phyloP scores from a whole-genome alignment of 805 yeast genomes.

The Allodekkera sacchari region DNA sequence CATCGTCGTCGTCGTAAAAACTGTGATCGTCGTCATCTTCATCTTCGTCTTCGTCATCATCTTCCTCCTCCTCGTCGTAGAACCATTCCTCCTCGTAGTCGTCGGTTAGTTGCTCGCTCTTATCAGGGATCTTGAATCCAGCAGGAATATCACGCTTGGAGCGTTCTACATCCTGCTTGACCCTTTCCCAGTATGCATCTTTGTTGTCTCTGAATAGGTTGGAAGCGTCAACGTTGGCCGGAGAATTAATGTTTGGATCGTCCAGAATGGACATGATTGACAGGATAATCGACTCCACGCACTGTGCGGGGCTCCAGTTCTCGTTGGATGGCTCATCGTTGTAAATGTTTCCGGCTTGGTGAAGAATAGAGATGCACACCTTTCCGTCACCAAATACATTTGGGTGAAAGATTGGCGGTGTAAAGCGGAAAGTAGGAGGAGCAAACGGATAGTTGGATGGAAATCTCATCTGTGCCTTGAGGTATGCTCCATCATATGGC shows the following conservation, averaged over 20 bases:
- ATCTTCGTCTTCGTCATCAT: slow-evolving; percentile 38
- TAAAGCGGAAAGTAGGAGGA: slow-evolving; percentile 89
- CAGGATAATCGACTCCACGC: slow-evolving; percentile 83
- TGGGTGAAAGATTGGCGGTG: slow-evolving; percentile 92
- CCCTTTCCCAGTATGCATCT: slow-evolving; percentile 66
- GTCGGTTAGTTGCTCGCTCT: slow-evolving; percentile 30
- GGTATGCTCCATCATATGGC: slow-evolving; percentile 88
- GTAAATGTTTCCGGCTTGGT: slow-evolving; percentile 84
- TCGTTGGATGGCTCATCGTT: slow-evolving; percentile 89
- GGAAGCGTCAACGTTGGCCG: slow-evolving; percentile 95
- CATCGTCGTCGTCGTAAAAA: slow-evolving; percentile 34
- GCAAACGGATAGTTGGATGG: slow-evolving; percentile 86
- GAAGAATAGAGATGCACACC: slow-evolving; percentile 79
- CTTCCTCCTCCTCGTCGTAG: slow-evolving; percentile 56
- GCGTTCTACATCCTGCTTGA: slow-evolving; percentile 72
- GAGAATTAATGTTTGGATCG: slow-evolving; percentile 89
- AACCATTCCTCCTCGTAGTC: slow-evolving; percentile 45
- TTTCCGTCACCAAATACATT: slow-evolving; percentile 92
- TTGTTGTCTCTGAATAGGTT: slow-evolving; percentile 80
- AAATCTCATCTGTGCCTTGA: slow-evolving; percentile 89
- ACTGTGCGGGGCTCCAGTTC: slow-evolving; percentile 91
- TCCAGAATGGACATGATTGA: slow-evolving; percentile 85
- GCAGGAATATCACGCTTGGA: slow-evolving; percentile 81
- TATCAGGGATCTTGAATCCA: slow-evolving; percentile 72
- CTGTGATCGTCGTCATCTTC: slow-evolving; percentile 44